Evolutionary conservation across 805 yeast genomes (phyloP).

Genomic region (Zygoascus flipseniorum): DNA sequence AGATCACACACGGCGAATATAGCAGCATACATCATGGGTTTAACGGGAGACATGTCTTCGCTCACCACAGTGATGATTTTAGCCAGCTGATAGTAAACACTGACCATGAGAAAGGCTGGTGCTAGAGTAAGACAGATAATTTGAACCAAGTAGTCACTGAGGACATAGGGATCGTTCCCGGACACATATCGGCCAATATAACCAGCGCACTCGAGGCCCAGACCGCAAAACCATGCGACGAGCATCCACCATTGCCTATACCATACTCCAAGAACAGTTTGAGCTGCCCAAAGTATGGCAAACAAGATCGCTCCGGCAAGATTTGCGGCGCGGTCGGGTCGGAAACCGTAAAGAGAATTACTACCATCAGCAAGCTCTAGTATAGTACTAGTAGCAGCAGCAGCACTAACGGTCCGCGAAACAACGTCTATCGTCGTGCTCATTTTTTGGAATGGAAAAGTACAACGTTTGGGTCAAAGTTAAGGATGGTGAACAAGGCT

Average conservation of each 20-base stretch:
- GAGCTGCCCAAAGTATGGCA: slow-evolving; percentile 38
- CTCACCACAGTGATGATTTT: slow-evolving; percentile 60
- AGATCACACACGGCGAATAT: slow-evolving; percentile 62
- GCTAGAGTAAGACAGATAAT: slow-evolving; percentile 64
- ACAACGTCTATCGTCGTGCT: not conserved
- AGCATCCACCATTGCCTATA: slow-evolving; percentile 62
- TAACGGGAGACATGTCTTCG: slow-evolving; percentile 38
- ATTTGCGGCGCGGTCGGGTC: slow-evolving; percentile 36
- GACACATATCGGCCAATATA: slow-evolving; percentile 53
- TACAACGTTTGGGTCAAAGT: not conserved
- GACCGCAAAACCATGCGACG: slow-evolving; percentile 45
- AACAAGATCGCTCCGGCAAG: slow-evolving; percentile 47
- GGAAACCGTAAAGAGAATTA: slow-evolving; percentile 2
- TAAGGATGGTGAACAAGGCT: not conserved
- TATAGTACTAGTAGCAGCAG: not conserved
- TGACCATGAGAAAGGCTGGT: slow-evolving; percentile 81
- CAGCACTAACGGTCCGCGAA: not conserved
- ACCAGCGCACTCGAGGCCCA: slow-evolving; percentile 56
- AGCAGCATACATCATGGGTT: slow-evolving; percentile 54
- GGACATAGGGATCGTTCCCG: slow-evolving; percentile 27
- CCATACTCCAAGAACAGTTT: slow-evolving; percentile 36
- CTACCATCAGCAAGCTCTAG: not conserved
- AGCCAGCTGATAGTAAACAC: slow-evolving; percentile 63
- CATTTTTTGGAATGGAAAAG: not conserved
- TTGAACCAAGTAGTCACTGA: slow-evolving; percentile 49